These are phyloP conservation scores for Lodderomyces elongisporus DNA, from an alignment of 1,139 yeast genomes.

Conservation along the genomic window DNA sequence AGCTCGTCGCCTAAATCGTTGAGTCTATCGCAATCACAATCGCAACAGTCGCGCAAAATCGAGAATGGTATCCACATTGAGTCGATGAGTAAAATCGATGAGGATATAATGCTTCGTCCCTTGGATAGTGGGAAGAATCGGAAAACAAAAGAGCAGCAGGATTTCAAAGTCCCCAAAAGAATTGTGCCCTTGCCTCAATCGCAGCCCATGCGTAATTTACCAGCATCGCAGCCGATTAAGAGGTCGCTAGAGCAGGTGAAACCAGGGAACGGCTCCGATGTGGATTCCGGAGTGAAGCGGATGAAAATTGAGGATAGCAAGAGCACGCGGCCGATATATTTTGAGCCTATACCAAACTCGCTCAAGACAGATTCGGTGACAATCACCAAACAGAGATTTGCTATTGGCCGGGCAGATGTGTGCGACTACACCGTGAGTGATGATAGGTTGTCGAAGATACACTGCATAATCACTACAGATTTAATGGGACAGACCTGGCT, in stretches of 20 bases:
- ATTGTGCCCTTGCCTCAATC: constrained; percentile 42
- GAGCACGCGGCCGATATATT: constrained; percentile 13
- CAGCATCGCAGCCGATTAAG: constrained; percentile 9
- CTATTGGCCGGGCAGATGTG: constrained; percentile 60
- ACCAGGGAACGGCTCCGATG: constrained; percentile 3
- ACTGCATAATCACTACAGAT: constrained; percentile 60
- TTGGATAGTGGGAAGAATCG: constrained; percentile 25
- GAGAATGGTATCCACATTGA: constrained; percentile 45
- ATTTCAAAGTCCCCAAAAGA: constrained; percentile 41
- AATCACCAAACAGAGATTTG: constrained; percentile 58
- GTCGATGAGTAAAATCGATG: constrained; percentile 40
- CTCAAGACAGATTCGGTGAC: constrained; percentile 39
- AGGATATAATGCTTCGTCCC: constrained; percentile 44
- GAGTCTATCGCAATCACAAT: constrained; percentile 66
- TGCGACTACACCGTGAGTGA: constrained; percentile 61
- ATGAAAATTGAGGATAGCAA: constrained; percentile 1
- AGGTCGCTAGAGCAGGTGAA: constrained; percentile 8
- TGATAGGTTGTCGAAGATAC: constrained; percentile 75
- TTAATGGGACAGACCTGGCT: constrained; percentile 75
- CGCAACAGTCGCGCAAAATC: constrained; percentile 54
- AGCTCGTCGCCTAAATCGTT: constrained; percentile 28
- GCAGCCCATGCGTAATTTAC: constrained; percentile 22
- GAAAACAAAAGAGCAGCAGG: constrained; percentile 19
- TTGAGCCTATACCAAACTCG: constrained; percentile 28
- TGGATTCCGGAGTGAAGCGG: background rate